Percentiles rank a stretch among this genome's conserved stretches.
These are phyloP conservation scores for Silene vulgaris DNA, from an alignment of 179 eudicot species.

Conservation along the genomic window DNA sequence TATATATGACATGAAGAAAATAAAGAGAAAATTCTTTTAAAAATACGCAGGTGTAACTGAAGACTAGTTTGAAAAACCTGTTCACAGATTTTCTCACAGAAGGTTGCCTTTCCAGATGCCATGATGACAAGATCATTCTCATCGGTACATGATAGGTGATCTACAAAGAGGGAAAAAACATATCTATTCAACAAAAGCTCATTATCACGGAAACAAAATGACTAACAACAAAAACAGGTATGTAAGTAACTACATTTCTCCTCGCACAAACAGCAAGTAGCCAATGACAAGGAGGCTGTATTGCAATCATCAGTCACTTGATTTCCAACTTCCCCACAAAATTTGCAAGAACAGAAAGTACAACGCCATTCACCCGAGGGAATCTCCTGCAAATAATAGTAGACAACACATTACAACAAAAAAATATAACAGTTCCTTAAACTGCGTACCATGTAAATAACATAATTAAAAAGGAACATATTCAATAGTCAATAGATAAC, in stretches of 20 bases:
- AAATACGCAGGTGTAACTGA: not conserved
- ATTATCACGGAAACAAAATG: conserved; percentile 4
- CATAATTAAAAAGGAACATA: not conserved
- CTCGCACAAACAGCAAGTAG: conserved; percentile 67
- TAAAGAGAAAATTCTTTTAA: not conserved
- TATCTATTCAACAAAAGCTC: conserved; percentile 19
- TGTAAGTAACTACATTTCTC: conserved; percentile 54
- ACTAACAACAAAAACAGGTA: not conserved
- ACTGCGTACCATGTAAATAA: not conserved
- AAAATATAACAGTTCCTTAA: not conserved
- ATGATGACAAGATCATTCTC: conserved; percentile 29
- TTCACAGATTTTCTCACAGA: conserved; percentile 70
- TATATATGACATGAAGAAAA: not conserved
- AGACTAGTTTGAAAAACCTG: conserved; percentile 40
- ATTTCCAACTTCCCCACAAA: conserved; percentile 51
- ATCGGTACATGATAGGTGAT: conserved; percentile 48
- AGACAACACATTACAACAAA: conserved; percentile 5
- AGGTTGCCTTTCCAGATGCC: conserved; percentile 31
- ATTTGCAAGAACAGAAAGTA: conserved; percentile 80
- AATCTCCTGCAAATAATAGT: conserved; percentile 46
- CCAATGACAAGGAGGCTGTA: conserved; percentile 33
- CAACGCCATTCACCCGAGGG: conserved; percentile 96
- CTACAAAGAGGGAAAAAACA: conserved; percentile 36
- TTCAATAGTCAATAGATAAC: not conserved
- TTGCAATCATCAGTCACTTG: conserved; percentile 28